Evolutionary conservation across 2,329 filamentous ascomycete genomes (phyloP), one percentile per base, ranked within the genome.

Genomic region (Neoarthrinium moseri): DNA sequence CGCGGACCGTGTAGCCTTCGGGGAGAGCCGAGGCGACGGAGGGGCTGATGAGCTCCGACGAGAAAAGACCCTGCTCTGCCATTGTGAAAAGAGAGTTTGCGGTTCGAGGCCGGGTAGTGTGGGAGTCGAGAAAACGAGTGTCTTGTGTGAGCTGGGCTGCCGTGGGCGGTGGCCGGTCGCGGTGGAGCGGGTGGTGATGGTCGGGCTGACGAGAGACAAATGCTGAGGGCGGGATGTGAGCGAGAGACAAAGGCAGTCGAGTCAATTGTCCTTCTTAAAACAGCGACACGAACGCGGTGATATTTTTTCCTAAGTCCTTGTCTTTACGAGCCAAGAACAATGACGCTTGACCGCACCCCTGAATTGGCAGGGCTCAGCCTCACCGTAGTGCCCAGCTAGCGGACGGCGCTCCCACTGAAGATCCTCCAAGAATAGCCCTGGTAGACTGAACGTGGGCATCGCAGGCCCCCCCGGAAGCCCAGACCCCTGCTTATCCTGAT

Each of bases 1-100:
- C 84, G 21, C 94, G 90, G 61, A 95, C 80, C 22, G 76, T 81
- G 75, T 97, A 97, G 59, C 87, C 86, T 56, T 84, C 73, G 34
- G 94, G 92, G 0, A 97, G 83, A 15, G 75, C 77, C 32, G 83
- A 74, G 49, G 82, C 71, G 56, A 96, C 87, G 44, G 80, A 74
- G 17, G 88, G 81, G 20, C 89, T 90, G 67, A 97, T 85, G 61
- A 96, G 84, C 51, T 82, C 71, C 52, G 79, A 63, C 47, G 85
- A 79, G 77, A 96, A 96, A 65, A 96, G 87, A 27, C 82, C 85
- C 55, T 80, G 70, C 39, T 73, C 65, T 45, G 62, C 55, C 64
- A 69, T 66, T 57, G 58, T 50, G 46, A 46, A 34, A 35, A n/a
- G n/a, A n/a, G n/a, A n/a, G n/a, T n/a, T 37, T 15, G 30, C 11